phyloP scores from a whole-genome alignment of 1,284 basidiomycete genomes.

The Ganoderma sp. region DNA sequence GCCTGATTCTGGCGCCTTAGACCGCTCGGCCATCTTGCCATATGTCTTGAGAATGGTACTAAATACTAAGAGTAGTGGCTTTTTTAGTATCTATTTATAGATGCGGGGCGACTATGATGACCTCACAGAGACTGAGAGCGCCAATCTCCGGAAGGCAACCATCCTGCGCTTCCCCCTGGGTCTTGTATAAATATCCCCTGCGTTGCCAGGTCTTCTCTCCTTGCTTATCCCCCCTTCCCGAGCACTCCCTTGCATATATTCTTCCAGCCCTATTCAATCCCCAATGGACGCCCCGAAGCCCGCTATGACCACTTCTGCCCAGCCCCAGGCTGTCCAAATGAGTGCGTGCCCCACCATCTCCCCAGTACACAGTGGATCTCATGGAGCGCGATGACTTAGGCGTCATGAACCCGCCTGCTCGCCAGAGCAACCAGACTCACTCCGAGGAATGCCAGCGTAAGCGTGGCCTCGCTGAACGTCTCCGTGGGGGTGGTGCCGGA shows the following conservation, averaged over 20 bases:
- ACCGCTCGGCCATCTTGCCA: constrained; percentile 34
- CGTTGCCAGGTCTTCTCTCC: background rate
- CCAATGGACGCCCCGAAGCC: constrained; percentile 44
- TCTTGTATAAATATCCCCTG: constrained; percentile 20
- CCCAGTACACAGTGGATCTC: background rate
- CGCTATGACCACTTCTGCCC: constrained; percentile 49
- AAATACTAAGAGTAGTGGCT: no score
- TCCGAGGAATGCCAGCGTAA: constrained; percentile 42
- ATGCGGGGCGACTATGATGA: background rate
- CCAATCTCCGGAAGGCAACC: constrained; percentile 6
- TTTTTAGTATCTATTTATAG: background rate
- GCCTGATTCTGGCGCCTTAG: constrained; percentile 34
- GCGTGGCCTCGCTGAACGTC: constrained; percentile 50
- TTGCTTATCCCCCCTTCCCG: background rate
- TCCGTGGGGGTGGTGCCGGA: constrained; percentile 66
- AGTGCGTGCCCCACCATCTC: constrained; percentile 45
- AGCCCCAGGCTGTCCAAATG: constrained; percentile 62
- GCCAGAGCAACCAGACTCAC: constrained; percentile 40
- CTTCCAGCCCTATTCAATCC: constrained; percentile 11
- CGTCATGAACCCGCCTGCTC: constrained; percentile 47
- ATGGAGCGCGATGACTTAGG: constrained; percentile 35
- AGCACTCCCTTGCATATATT: constrained; percentile 5
- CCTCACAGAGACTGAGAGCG: constrained; percentile 12
- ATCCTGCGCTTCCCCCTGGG: background rate
- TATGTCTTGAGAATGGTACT: no score